Evolutionary conservation across 352 stramenopile species (phyloP).

Genomic region (Phytopythium kandeliae): DNA sequence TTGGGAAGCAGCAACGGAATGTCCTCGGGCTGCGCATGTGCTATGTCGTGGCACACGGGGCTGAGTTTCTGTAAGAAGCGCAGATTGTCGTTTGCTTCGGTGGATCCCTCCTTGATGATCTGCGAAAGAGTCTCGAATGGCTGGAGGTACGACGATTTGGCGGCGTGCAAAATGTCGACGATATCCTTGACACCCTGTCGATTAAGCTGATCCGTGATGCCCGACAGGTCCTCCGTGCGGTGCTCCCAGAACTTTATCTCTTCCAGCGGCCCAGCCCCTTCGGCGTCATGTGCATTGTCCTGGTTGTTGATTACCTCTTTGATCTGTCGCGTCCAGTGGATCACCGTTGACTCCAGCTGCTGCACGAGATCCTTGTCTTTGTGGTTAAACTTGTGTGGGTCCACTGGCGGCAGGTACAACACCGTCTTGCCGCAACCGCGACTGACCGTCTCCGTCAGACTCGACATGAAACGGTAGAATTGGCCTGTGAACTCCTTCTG

Average conservation of each 20-base stretch:
- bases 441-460: constrained; percentile 91
- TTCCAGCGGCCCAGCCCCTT: constrained; percentile 89
- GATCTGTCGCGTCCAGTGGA: constrained; percentile 96
- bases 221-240: constrained; percentile 89
- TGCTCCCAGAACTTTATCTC: constrained; percentile 96
- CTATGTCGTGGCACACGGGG: constrained; percentile 87
- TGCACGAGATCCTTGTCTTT: constrained; percentile 95
- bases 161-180: constrained; percentile 75
- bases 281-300: constrained; percentile 87
- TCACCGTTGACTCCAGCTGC: constrained; percentile 94
- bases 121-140: constrained; percentile 90
- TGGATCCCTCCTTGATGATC: constrained; percentile 90
- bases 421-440: constrained; percentile 91
- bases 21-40: constrained; percentile 76
- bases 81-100: constrained; percentile 93
- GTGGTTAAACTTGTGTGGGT: constrained; percentile 77
- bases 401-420: constrained; percentile 88
- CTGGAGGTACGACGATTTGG: constrained; percentile 93
- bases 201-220: constrained; percentile 93
- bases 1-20: constrained; percentile 90
- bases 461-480: constrained; percentile 95
- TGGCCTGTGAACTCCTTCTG: constrained; percentile 93
- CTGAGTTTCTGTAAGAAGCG: constrained; percentile 92
- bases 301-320: constrained; percentile 97
- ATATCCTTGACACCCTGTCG: constrained; percentile 88